Percentiles rank a stretch among this genome's conserved stretches.
These are phyloP conservation scores for Elongisporangium prolatum DNA, from an alignment of 352 stramenopile species.

Conservation along the genomic window DNA sequence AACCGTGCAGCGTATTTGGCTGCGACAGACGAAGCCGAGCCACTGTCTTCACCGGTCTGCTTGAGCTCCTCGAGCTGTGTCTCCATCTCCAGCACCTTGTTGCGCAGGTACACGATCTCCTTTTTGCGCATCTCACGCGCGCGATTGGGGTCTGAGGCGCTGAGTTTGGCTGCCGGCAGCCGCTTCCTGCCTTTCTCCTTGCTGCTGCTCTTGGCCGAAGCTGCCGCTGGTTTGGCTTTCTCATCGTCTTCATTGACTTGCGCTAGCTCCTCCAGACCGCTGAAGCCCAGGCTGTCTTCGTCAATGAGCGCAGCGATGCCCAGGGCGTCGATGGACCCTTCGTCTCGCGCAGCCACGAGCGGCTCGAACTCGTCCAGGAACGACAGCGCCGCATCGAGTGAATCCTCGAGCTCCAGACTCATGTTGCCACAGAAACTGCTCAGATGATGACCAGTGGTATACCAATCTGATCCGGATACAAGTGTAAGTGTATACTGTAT, in stretches of 20 bases:
- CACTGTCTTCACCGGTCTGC: constrained; percentile 1
- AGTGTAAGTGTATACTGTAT: no score
- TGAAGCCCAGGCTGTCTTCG: not conserved
- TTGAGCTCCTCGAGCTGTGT: constrained; percentile 23
- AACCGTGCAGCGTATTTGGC: not conserved
- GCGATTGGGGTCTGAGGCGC: constrained; percentile 31
- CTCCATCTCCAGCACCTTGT: constrained; percentile 39
- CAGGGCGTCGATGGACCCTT: not conserved
- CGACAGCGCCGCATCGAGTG: constrained; percentile 20
- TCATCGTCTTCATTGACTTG: not conserved
- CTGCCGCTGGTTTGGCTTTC: not conserved
- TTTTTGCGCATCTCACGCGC: constrained; percentile 29
- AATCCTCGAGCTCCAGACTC: not conserved
- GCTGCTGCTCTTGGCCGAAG: not conserved
- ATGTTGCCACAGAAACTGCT: not conserved
- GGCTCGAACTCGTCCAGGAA: constrained; percentile 25
- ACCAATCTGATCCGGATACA: not conserved
- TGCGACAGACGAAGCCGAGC: not conserved
- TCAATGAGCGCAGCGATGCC: no score
- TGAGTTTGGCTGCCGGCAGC: constrained; percentile 4
- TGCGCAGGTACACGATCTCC: constrained; percentile 35
- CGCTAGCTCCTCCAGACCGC: not conserved
- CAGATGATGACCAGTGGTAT: not conserved
- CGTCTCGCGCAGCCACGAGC: not conserved
- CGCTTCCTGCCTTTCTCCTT: not conserved